Conservation (phyloP, 768 basidiomycete genomes). For the Coprinellus micaceus region DNA sequence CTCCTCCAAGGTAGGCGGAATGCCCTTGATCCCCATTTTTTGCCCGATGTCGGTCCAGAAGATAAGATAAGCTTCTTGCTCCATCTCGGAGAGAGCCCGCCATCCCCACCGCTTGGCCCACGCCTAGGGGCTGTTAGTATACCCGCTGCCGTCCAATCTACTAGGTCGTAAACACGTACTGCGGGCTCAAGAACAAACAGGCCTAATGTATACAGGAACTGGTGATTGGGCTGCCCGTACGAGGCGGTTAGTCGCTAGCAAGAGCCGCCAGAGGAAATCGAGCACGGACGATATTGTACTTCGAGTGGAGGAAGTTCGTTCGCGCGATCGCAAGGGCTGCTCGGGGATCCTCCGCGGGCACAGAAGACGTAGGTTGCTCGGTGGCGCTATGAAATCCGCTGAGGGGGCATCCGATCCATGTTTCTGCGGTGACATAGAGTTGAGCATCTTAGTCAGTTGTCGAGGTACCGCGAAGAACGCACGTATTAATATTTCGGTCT, state of each 20-base stretch:
- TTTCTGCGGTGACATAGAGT: constrained; percentile 18
- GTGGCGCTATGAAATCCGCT: constrained; percentile 12
- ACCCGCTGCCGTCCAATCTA: background rate
- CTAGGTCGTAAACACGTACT: background rate
- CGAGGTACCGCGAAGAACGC: background rate
- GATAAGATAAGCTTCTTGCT: constrained; percentile 38
- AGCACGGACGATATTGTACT: constrained; percentile 34
- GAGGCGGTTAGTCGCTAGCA: background rate
- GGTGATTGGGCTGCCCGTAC: constrained; percentile 25
- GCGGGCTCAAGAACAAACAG: constrained; percentile 29
- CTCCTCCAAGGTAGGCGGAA: constrained; percentile 38
- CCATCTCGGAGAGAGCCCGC: constrained; percentile 41
- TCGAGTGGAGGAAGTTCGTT: constrained; percentile 36
- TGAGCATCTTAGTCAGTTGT: background rate
- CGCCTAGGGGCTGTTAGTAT: background rate
- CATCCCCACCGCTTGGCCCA: constrained; percentile 27
- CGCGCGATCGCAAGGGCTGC: constrained; percentile 35
- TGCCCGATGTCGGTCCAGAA: constrained; percentile 46
- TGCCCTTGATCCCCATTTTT: constrained; percentile 44
- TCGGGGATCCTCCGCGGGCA: constrained; percentile 27
- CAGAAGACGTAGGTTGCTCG: constrained; percentile 2
- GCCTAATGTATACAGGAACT: constrained; percentile 29
- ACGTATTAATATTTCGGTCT: constrained; percentile 47
- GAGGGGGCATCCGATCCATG: constrained; percentile 29
- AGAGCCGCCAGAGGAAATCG: background rate